Evolutionary conservation across 2,329 filamentous ascomycete genomes (phyloP).

Genomic region (Diaporthe nobilis): DNA sequence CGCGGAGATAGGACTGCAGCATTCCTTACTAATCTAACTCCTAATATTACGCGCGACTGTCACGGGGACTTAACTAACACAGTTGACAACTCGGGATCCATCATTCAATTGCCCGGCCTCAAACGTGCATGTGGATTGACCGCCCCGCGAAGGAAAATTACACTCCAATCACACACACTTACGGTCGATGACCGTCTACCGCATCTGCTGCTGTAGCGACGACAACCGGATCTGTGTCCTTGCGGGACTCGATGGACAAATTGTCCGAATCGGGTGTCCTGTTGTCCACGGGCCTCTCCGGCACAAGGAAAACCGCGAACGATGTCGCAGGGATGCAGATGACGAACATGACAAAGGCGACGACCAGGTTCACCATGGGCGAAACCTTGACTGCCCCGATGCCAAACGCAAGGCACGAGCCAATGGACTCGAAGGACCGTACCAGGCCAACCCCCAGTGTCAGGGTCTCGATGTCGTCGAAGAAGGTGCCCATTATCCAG

Average conservation of each 20-base stretch:
- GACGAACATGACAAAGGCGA: slow-evolving; percentile 63
- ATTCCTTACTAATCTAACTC: neutral
- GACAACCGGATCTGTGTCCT: slow-evolving; percentile 36
- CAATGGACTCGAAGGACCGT: slow-evolving; percentile 63
- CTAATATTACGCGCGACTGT: neutral
- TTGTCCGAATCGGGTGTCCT: slow-evolving; percentile 38
- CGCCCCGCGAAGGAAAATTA: neutral
- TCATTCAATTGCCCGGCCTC: neutral
- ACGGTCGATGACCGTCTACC: slow-evolving; percentile 35
- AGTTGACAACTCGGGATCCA: neutral
- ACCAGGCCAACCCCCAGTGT: slow-evolving; percentile 63
- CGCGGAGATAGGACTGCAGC: neutral
- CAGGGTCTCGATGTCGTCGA: slow-evolving; percentile 65
- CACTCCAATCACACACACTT: neutral
- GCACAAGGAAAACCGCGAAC: slow-evolving; percentile 54
- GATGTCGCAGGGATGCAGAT: slow-evolving; percentile 56
- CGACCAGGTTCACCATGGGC: slow-evolving; percentile 63
- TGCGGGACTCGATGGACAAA: slow-evolving; percentile 5
- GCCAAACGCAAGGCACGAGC: slow-evolving; percentile 61
- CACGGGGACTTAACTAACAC: neutral
- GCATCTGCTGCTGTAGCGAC: slow-evolving; percentile 39
- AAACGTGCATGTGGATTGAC: no score
- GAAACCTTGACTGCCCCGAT: slow-evolving; percentile 61
- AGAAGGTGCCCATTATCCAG: slow-evolving; percentile 65
- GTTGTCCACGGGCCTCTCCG: slow-evolving; percentile 51